Base-by-base conservation (phyloP, 2,329 filamentous ascomycete genomes). In the Botryotinia convoluta region DNA sequence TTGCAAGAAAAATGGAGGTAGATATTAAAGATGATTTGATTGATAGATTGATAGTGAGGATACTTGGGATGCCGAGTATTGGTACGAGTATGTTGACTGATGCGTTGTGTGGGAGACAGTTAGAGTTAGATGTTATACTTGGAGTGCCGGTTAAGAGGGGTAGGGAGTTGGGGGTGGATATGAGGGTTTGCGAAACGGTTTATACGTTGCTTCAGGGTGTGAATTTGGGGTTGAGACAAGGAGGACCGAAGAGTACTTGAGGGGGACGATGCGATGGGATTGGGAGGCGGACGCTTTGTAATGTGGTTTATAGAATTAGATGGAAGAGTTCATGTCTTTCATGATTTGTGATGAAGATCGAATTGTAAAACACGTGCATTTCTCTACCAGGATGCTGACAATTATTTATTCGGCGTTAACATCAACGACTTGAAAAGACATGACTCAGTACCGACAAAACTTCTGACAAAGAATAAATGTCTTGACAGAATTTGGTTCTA, bases 91-190 rank as follows among this genome's bases (percentile, higher is more conserved):
- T 91, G 89, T 84, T 87, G 67, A 81, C 85, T n/a, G 89, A 91
- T 78, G 88, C 85, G 80, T 85, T 87, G 77, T 83, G 83, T 32
- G 87, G 87, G 0, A 85, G 85, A 75, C 83, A 82, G 14, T 87
- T 91, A 86, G 89, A 91, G 78, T 81, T 90, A 63, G 89, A 91
- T 67, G 87, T 89, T 3, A 89, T 91, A 61, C 77, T 91, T 16
- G 88, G 89, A 0, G 88, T 90, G 77, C 87, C 88, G 4, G 85
- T 89, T 6, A 81, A 83, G 71, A 86, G 88, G 72, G 89, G 86
- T 0, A 83, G 84, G 73, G 85, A 86, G 76, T 82, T 87, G 32
- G 87, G 87, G 0, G 81, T 88, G 5, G 83, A 87, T 73, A 86
- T 88, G 82, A 85, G 86, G 3, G 83, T 86, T 72, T 76, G 90